These are phyloP conservation scores for Protomyces inouyei DNA, from an alignment of 1,139 yeast genomes.

Conservation along the genomic window DNA sequence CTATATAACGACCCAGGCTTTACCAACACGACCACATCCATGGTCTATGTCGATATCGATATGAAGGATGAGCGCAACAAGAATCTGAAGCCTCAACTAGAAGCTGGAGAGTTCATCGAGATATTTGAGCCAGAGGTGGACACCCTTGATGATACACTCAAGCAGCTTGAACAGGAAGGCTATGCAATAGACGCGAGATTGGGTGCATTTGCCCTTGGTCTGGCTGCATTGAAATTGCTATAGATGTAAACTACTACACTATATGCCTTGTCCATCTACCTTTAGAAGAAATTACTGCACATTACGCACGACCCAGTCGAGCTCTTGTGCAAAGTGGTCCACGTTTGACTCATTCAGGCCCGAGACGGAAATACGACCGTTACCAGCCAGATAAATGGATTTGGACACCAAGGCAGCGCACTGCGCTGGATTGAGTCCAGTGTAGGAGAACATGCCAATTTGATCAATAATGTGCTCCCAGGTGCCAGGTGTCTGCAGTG, in stretches of 20 bases:
- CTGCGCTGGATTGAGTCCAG: constrained; percentile 70
- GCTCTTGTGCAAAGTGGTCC: constrained; percentile 72
- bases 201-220: constrained; percentile 26
- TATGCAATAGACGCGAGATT: constrained; percentile 27
- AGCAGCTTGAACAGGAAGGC: constrained; percentile 24
- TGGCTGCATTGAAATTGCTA: constrained; percentile 7
- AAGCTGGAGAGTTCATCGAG: constrained; percentile 51
- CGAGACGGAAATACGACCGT: constrained; percentile 89
- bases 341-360: constrained; percentile 80
- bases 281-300: not conserved
- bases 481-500: constrained; percentile 53
- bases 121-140: constrained; percentile 21
- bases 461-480: constrained; percentile 88
- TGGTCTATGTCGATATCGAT: constrained; percentile 78
- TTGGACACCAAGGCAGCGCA: constrained; percentile 64
- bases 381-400: constrained; percentile 77
- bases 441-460: constrained; percentile 95
- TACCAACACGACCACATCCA: constrained; percentile 78
- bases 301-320: constrained; percentile 38
- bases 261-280: not conserved
- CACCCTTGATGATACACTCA: constrained; percentile 19
- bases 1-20: constrained; percentile 85
- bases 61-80: constrained; percentile 57
- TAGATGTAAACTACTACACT: not conserved
- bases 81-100: constrained; percentile 67